These are phyloP conservation scores for Cryptosporidium meleagridis DNA, from an alignment of 169 alveolate species.

Conservation along the genomic window DNA sequence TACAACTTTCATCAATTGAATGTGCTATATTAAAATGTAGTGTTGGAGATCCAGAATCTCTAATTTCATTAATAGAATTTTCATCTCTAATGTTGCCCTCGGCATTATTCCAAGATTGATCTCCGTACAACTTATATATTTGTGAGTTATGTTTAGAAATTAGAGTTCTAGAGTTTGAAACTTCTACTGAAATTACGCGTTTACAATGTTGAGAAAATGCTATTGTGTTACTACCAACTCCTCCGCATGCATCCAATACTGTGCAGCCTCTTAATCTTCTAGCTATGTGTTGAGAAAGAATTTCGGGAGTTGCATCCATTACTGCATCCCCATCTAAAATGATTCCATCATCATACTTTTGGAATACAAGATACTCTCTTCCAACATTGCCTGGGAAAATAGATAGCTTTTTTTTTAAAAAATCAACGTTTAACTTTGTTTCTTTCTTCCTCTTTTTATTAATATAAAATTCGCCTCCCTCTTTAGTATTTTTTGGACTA, in stretches of 20 bases:
- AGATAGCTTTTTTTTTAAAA: conserved; percentile 10
- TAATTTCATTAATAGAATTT: not conserved
- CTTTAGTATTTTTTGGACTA: not conserved
- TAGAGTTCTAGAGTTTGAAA: conserved; percentile 10
- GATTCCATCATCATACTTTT: conserved; percentile 56
- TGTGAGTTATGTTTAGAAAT: conserved; percentile 72
- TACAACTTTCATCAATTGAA: not conserved
- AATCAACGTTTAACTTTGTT: conserved; percentile 19
- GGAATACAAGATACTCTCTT: conserved; percentile 59
- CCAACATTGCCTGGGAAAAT: conserved; percentile 65
- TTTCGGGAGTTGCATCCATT: conserved; percentile 74
- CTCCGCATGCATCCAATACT: conserved; percentile 76
- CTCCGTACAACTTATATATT: conserved; percentile 55
- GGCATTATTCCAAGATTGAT: not conserved
- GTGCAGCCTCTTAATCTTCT: conserved; percentile 69
- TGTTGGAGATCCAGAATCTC: conserved; percentile 29
- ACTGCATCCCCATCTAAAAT: conserved; percentile 47
- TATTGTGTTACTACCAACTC: conserved; percentile 78
- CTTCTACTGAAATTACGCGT: conserved; percentile 76
- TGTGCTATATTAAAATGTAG: conserved; percentile 12
- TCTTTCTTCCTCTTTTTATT: conserved; percentile 36
- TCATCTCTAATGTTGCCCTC: not conserved
- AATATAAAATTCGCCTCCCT: not conserved
- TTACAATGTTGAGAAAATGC: conserved; percentile 73
- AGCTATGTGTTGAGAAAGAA: conserved; percentile 67